phyloP scores from a whole-genome alignment of 768 basidiomycete species.

The Xerocomus brunneocitrinus region DNA sequence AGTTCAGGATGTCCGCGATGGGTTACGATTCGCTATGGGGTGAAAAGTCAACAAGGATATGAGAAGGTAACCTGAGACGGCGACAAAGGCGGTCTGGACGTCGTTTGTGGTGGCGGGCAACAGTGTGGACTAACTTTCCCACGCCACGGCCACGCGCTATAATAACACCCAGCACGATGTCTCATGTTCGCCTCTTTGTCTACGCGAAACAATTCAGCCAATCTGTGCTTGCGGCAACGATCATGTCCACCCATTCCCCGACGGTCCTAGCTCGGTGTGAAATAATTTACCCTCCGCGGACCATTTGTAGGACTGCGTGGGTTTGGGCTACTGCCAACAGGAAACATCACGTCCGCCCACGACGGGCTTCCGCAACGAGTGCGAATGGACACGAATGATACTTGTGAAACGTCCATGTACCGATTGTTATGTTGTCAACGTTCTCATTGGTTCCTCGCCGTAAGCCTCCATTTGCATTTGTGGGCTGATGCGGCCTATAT shows the following conservation, averaged over 20 bases:
- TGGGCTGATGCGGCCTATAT: conserved; percentile 17
- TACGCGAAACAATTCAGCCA: conserved; percentile 5
- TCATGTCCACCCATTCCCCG: conserved; percentile 5
- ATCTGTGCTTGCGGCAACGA: neutral
- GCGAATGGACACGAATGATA: conserved; percentile 15
- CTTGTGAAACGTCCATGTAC: conserved; percentile 18
- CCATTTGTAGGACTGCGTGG: conserved; percentile 9
- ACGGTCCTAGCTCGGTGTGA: neutral
- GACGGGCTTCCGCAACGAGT: conserved; percentile 21
- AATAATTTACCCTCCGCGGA: conserved; percentile 25
- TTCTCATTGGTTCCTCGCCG: conserved; percentile 10
- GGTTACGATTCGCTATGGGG: too few species aligned
- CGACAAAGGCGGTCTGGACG: conserved; percentile 9
- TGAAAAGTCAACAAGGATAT: too few species aligned
- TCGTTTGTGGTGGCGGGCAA: conserved; percentile 17
- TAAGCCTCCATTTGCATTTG: conserved; percentile 8
- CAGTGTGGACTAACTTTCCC: conserved; percentile 9
- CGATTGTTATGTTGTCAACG: conserved; percentile 10
- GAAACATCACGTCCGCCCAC: conserved; percentile 18
- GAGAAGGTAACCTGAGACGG: neutral
- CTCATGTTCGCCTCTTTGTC: conserved; percentile 4
- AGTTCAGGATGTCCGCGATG: neutral
- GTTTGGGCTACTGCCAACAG: conserved; percentile 1
- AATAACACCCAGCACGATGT: too few species aligned
- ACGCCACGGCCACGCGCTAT: conserved; percentile 22